Base-by-base conservation (phyloP, 2,329 filamentous ascomycete species). In the Talaromyces sp. region DNA sequence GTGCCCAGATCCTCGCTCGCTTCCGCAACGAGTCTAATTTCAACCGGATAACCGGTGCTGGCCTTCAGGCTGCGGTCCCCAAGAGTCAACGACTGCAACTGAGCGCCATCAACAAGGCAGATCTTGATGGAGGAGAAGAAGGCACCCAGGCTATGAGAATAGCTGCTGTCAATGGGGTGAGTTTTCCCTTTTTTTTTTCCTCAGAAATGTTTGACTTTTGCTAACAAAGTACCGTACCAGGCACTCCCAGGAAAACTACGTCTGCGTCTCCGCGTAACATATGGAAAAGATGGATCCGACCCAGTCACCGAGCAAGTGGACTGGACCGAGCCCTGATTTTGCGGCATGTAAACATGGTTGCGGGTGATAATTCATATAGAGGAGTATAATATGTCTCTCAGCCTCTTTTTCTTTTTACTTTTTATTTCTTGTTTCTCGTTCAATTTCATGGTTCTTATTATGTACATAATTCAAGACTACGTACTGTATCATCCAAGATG, bases 11-110 rank as follows among this genome's bases (percentile, higher is more conserved):
- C 7, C 82, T 88, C 56, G 92, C 92, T 17, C 87, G 88, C 9
- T 99, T 99, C 82, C 85, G 85, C 44, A 98, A 98, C 75, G 84
- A 79, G 0, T 89, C 88, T 15, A 82, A 82, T 62, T 85, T 88
- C 32, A 83, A 82, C 15, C 78, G 80, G 15, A 81, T 98, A 55
- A 87, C 87, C 17, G 85, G 84, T 53, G 90, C 98, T 32, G 91
- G 91, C 28, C 76, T 99, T 66, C 95, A 99, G 75, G 95, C 93
- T 51, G 95, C 95, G 0, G 95, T 99, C 59, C 95, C 95, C 9
- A 99, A 98, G 78, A 92, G 90, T 52, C 95, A 99, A 78, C 96
- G 95, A 74, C 78, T 99, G 70, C 92, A 97, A 73, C 80, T 99
- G 66, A 89, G 96, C 73, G 91, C 89, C 62, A 96, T 99, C 67